Evolutionary conservation across 1,284 basidiomycete species (phyloP), one percentile per base, ranked within the genome.

Genomic region (Hypsizygus ulmarius): DNA sequence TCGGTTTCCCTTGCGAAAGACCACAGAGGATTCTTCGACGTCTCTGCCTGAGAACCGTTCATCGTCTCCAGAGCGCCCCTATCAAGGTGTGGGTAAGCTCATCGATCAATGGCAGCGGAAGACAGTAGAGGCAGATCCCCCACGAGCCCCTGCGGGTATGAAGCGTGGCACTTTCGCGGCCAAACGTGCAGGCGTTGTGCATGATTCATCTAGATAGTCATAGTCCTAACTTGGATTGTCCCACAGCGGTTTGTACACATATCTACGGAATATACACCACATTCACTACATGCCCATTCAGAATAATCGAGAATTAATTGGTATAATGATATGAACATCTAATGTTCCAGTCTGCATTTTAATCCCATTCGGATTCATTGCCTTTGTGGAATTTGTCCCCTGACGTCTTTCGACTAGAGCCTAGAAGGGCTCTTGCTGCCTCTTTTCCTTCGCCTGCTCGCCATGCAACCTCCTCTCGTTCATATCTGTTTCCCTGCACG

Each of bases 61-160:
- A 12, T 69, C 83, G 6, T 85, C 85, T 16, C 84, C 86, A 6
- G 88, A 91, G 59, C 75, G 76, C 47, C 83, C 86, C 33, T 91
- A 84, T 63, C 82, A 82, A 60, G 88, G 89, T 38, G 89, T 91
- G 38, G 84, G 87, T 30, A 85, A 76, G 65, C 73, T 91, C 35
- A 91, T 91, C 55, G 84, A 89, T 60, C 79, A 90, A 60, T 91
- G 88, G 89, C 86, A 91, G 65, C 79, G 78, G 52, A 90, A 86
- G 67, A 79, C 83, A 29, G 81, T 76, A n/a, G 84, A 83, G 56
- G 68, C 71, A 14, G 78, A 78, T 33, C 59, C 63, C 47, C 49
- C 66, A 21, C 67, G 61, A 29, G 52, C 57, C 39, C 49, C 51
- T 29, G 45, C 63, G 41, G 62, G 62, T 7, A 25, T 25, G 37